phyloP scores from a whole-genome alignment of 129 eudicot genomes.

The Chrysanthemum makinoi region DNA sequence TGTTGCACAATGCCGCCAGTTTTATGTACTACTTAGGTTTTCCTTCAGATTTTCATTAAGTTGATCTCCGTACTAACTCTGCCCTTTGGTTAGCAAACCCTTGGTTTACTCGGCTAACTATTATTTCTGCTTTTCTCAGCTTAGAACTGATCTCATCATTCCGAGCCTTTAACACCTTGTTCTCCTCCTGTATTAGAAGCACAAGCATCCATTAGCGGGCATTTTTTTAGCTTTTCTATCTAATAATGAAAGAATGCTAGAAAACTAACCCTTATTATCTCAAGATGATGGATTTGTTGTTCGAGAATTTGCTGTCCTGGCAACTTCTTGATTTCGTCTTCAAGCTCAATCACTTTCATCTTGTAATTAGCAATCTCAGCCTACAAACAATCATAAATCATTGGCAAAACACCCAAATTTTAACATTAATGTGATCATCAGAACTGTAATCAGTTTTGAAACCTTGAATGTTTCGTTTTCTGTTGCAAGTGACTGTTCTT shows the following conservation, averaged over 20 bases:
- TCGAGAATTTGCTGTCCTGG: slow-evolving; percentile 81
- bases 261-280: slow-evolving; percentile 69
- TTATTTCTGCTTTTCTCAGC: slow-evolving; percentile 50
- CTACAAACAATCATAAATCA: slow-evolving; percentile 29
- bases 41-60: slow-evolving; percentile 23
- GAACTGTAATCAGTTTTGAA: neutral
- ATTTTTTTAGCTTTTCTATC: neutral
- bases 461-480: slow-evolving; percentile 80
- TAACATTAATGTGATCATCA: neutral
- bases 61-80: slow-evolving; percentile 18
- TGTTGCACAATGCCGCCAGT: no score
- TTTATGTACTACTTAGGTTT: slow-evolving; percentile 22
- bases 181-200: slow-evolving; percentile 67
- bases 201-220: slow-evolving; percentile 3
- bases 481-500: slow-evolving; percentile 39
- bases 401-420: slow-evolving; percentile 1
- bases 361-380: slow-evolving; percentile 53
- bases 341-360: slow-evolving; percentile 54
- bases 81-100: slow-evolving; percentile 54
- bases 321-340: slow-evolving; percentile 63
- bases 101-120: slow-evolving; percentile 49
- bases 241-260: neutral
- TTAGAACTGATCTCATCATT: slow-evolving; percentile 61
- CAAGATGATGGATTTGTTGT: slow-evolving; percentile 81
- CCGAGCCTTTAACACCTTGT: slow-evolving; percentile 52